Conservation (phyloP, 2,329 filamentous ascomycete species). For the Fonsecaea monophora region DNA sequence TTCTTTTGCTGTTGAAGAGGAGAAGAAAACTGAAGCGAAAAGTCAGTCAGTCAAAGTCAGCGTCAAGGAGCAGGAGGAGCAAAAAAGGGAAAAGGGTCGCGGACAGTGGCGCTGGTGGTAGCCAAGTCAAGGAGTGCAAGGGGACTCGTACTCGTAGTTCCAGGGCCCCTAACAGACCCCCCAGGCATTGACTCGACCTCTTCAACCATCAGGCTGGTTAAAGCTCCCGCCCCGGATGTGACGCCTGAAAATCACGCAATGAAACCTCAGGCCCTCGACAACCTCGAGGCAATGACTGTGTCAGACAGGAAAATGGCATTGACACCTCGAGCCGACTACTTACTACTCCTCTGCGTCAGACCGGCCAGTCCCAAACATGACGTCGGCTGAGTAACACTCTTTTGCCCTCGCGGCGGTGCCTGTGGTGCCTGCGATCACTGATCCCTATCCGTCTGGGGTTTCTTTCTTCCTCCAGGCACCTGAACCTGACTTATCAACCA, state of each 20-base stretch:
- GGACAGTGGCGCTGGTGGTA: not conserved
- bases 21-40: not conserved
- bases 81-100: not conserved
- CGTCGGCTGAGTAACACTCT: slow-evolving; percentile 6
- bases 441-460: slow-evolving; percentile 3
- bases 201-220: not conserved
- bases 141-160: too few relatives aligned
- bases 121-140: not conserved
- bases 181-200: not conserved
- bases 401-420: not conserved
- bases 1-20: not conserved
- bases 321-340: too few relatives aligned
- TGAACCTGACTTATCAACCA: not conserved
- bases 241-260: slow-evolving; percentile 22
- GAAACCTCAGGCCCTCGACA: not conserved
- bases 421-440: not conserved
- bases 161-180: not conserved
- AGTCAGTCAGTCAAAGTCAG: not conserved
- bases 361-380: not conserved
- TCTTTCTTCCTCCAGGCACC: slow-evolving; percentile 10
- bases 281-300: not conserved
- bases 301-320: not conserved
- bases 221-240: not conserved
- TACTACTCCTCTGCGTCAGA: not conserved
- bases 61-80: not conserved